Percentiles rank a stretch among this genome's conserved stretches.
Evolutionary conservation across 306 rosid species (phyloP).

Genomic region (Hippophae rhamnoides): DNA sequence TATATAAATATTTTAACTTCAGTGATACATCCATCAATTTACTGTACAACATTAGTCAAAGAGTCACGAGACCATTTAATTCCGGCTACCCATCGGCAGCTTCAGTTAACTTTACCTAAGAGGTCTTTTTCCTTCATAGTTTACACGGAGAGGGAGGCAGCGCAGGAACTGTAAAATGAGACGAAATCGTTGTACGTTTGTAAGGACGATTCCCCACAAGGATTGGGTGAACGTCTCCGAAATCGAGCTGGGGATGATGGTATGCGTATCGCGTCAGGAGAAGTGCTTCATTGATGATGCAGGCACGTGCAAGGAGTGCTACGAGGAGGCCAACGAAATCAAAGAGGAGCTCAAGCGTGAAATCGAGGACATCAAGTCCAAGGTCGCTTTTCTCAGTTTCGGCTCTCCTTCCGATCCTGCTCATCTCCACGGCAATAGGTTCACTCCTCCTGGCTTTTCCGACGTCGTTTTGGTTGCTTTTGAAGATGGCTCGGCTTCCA

Average conservation of each 20-base stretch:
- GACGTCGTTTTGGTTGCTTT: conserved; percentile 53
- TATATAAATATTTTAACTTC: too few relatives aligned
- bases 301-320: conserved; percentile 81
- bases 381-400: conserved; percentile 51
- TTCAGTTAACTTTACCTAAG: too few relatives aligned
- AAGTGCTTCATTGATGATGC: conserved; percentile 23
- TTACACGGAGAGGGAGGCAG: too few relatives aligned
- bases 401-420: conserved; percentile 23
- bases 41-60: too few relatives aligned
- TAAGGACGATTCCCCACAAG: conserved; percentile 1
- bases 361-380: conserved; percentile 66
- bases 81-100: too few relatives aligned
- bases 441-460: conserved; percentile 22
- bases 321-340: conserved; percentile 69
- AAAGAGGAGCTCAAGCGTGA: conserved; percentile 65
- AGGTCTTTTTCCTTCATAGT: too few relatives aligned
- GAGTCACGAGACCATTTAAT: too few relatives aligned
- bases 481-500: conserved; percentile 18
- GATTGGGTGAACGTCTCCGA: conserved; percentile 12
- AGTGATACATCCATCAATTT: too few relatives aligned
- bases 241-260: conserved; percentile 22
- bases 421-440: conserved; percentile 15
- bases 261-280: conserved; percentile 44
- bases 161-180: conserved; percentile 11
- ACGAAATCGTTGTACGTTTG: conserved; percentile 16